Base-by-base conservation (phyloP, 1,284 basidiomycete genomes). In the Apiotrichum veenhuisii region DNA sequence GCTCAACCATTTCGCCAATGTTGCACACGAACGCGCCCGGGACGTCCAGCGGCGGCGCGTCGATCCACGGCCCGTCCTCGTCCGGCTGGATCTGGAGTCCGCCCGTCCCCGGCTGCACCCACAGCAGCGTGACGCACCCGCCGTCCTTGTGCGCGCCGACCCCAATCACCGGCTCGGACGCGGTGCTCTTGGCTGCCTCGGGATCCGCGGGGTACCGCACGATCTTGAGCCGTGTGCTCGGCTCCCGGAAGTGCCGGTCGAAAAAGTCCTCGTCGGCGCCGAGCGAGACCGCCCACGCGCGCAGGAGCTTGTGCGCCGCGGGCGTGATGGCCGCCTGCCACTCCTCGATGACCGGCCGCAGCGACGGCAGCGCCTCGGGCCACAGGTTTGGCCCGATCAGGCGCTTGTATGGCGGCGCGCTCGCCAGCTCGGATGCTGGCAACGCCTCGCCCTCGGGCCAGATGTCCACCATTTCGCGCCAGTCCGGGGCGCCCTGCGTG, bases 21-120 rank as follows among this genome's bases (percentile, higher is more conserved):
- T 83, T 84, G 36, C 85, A 79, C 10, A 91, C 85, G 62, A 89
- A 86, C 1, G 87, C 87, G 2, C 83, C 83, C 0, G 83, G 83
- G 41, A 86, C 82, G 10, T 36, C 41, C 20, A 56, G 49, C 0
- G 87, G 87, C 1, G 85, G 83, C 0, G 83, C 87, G 51, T 87
- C 84, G 51, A 89, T 86, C 88, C 87, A 88, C 54, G 84, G 77
- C 0, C 87, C 87, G 22, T 45, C 51, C 15, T 46, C 43, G 5
- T 38, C 37, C 0, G 46, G 48, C 30, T 52, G 51, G 15, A 61
- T 44, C 38, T 61, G 59, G 46, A 62, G 50, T 2, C 60, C 60
- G 1, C 43, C 52, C 0, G 37, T 42, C 0, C 55, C 59, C 0
- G 56, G 59, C 54, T 58, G 30, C 22, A 61, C 45, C 55, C 56